Conservation (phyloP, 2,329 filamentous ascomycete genomes). For the Botryotinia calthae region DNA sequence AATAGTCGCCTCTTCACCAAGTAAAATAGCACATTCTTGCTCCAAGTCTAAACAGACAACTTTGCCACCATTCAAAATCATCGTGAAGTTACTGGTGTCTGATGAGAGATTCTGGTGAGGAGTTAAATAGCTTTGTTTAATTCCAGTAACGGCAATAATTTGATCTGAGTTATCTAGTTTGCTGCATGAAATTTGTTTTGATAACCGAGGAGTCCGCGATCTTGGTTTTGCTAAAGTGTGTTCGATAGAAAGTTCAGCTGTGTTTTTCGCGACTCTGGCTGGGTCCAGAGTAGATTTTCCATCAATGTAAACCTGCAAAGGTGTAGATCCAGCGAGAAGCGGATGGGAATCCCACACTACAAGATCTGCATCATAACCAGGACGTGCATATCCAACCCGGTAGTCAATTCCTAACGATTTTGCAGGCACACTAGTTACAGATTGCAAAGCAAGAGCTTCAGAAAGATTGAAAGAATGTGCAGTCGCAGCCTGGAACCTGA, state of each 20-base stretch:
- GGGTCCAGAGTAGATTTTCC: slow-evolving; percentile 42
- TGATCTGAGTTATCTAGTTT: slow-evolving; percentile 16
- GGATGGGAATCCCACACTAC: slow-evolving; percentile 51
- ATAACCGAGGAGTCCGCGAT: slow-evolving; percentile 28
- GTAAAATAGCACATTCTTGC: slow-evolving; percentile 37
- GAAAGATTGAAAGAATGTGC: slow-evolving; percentile 45
- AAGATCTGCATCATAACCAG: slow-evolving; percentile 51
- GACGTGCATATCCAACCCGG: slow-evolving; percentile 45
- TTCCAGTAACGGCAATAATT: slow-evolving; percentile 42
- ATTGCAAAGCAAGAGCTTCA: slow-evolving; percentile 43
- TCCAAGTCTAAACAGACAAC: slow-evolving; percentile 42
- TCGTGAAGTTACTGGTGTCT: slow-evolving; percentile 34
- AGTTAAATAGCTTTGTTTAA: slow-evolving; percentile 41
- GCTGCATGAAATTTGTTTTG: slow-evolving; percentile 21
- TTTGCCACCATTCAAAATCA: slow-evolving; percentile 44
- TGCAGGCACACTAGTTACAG: slow-evolving; percentile 48
- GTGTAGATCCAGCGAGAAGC: slow-evolving; percentile 45
- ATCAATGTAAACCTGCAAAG: slow-evolving; percentile 49
- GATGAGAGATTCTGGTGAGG: slow-evolving; percentile 23
- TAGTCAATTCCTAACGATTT: slow-evolving; percentile 44
- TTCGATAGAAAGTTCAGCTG: slow-evolving; percentile 22
- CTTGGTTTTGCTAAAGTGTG: slow-evolving; percentile 1
- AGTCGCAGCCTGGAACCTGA: slow-evolving; percentile 42
- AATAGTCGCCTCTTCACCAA: slow-evolving; percentile 29
- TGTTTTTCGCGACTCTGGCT: slow-evolving; percentile 37